phyloP scores from a whole-genome alignment of 768 basidiomycete genomes.

The Phanerodontia chrysosporium region DNA sequence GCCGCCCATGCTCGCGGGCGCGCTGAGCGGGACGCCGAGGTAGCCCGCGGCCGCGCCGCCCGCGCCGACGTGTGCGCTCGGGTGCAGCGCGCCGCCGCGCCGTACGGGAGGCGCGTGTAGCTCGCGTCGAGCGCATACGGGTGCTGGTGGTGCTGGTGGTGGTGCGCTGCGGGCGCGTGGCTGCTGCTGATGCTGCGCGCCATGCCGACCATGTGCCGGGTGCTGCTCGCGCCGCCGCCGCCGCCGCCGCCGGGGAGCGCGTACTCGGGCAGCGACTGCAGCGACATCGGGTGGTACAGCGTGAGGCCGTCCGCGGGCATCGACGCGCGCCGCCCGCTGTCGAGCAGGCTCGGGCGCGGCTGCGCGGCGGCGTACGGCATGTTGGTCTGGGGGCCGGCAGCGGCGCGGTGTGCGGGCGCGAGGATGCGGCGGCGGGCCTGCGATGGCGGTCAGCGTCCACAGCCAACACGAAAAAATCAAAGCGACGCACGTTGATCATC shows the following conservation, averaged over 20 bases:
- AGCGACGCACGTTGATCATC: slow-evolving; percentile 77
- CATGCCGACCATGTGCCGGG: slow-evolving; percentile 27
- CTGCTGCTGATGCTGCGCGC: slow-evolving; percentile 21
- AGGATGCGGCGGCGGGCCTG: slow-evolving; percentile 81
- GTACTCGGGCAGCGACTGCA: slow-evolving; percentile 46
- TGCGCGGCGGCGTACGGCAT: slow-evolving; percentile 54
- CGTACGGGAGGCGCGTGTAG: slow-evolving; percentile 13
- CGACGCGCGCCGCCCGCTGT: slow-evolving; percentile 51
- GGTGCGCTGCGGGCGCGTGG: slow-evolving; percentile 18
- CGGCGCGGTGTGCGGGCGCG: slow-evolving; percentile 74
- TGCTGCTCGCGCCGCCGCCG: slow-evolving; percentile 14
- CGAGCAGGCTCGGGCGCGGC: slow-evolving; percentile 33
- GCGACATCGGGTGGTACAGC: slow-evolving; percentile 75
- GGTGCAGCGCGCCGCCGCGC: slow-evolving; percentile 17
- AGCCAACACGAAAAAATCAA: slow-evolving; percentile 17
- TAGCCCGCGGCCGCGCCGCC: slow-evolving; percentile 8
- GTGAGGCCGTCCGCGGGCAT: slow-evolving; percentile 70
- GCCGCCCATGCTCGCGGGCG: slow-evolving; percentile 8
- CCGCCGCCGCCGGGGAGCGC: too few species aligned
- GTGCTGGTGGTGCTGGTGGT: slow-evolving; percentile 17
- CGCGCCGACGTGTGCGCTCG: slow-evolving; percentile 10
- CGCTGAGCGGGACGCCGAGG: slow-evolving; percentile 19
- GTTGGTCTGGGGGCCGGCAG: slow-evolving; percentile 74
- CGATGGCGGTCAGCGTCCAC: slow-evolving; percentile 9
- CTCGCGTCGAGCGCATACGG: slow-evolving; percentile 19